Evolutionary conservation across 2,329 filamentous ascomycete genomes (phyloP).

Genomic region (Phialophora tarda): DNA sequence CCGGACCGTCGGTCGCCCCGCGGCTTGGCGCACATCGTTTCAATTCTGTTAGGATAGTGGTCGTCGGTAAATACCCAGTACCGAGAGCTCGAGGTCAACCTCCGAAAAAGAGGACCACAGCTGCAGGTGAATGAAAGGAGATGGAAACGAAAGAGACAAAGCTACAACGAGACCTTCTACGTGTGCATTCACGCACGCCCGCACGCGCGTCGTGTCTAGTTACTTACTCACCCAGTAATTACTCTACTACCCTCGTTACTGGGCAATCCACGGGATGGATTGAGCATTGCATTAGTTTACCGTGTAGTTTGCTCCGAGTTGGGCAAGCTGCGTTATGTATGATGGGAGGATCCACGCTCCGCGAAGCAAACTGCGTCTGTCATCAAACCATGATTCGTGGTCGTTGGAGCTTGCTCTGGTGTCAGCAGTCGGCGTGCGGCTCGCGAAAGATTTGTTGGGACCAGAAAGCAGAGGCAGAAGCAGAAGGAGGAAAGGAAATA

Average conservation of each 20-base stretch:
- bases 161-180: too few species aligned
- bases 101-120: too few species aligned
- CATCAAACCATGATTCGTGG: background rate
- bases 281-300: background rate
- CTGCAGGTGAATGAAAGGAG: too few species aligned
- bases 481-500: background rate
- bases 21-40: too few species aligned
- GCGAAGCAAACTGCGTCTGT: background rate
- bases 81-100: too few species aligned
- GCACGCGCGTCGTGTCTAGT: too few species aligned
- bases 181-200: too few species aligned
- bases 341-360: background rate
- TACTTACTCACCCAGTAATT: too few species aligned
- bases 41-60: too few species aligned
- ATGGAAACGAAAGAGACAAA: too few species aligned
- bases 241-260: background rate
- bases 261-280: background rate
- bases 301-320: background rate
- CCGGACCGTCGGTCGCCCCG: too few species aligned
- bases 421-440: background rate
- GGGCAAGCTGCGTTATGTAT: background rate
- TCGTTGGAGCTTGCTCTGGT: background rate
- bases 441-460: background rate
- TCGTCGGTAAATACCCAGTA: too few species aligned
- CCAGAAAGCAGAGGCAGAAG: background rate